phyloP scores from a whole-genome alignment of 2,329 filamentous ascomycete genomes.

The Cordyceps pruinosa region DNA sequence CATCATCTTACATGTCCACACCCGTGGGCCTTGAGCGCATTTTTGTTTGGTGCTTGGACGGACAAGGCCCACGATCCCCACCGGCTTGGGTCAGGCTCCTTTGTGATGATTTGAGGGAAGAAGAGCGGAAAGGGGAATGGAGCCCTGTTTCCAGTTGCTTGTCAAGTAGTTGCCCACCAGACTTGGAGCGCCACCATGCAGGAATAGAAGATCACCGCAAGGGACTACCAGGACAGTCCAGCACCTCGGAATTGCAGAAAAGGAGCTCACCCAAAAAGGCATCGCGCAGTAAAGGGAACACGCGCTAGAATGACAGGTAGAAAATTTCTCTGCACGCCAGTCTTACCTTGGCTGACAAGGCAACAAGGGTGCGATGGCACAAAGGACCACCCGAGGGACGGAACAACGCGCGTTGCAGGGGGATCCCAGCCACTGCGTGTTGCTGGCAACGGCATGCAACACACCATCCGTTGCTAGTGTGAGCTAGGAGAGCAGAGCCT shows the following conservation, averaged over 20 bases:
- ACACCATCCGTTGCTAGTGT: not conserved
- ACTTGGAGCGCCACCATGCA: constrained; percentile 3
- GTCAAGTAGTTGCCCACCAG: not conserved
- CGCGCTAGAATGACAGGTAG: constrained; percentile 10
- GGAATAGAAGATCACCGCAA: not conserved
- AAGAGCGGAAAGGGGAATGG: not conserved
- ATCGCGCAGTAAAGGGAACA: constrained; percentile 3
- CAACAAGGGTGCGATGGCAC: not conserved
- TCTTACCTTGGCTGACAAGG: not conserved
- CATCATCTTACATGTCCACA: constrained; percentile 3
- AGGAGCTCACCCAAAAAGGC: not conserved
- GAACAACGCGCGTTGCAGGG: not conserved
- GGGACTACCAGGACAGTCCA: not conserved
- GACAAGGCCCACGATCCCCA: constrained; percentile 4
- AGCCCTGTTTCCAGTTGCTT: not conserved
- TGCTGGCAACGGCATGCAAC: constrained; percentile 5
- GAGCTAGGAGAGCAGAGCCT: constrained; percentile 11
- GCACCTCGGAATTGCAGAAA: not conserved
- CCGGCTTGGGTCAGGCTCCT: not conserved
- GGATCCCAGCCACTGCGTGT: not conserved
- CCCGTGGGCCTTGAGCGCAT: not conserved
- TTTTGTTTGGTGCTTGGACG: constrained; percentile 9
- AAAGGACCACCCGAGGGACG: not conserved
- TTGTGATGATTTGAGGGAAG: not conserved
- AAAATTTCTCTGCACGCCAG: constrained; percentile 1